Base-by-base conservation (phyloP, 2,329 filamentous ascomycete genomes). In the Penicillium nordicum region DNA sequence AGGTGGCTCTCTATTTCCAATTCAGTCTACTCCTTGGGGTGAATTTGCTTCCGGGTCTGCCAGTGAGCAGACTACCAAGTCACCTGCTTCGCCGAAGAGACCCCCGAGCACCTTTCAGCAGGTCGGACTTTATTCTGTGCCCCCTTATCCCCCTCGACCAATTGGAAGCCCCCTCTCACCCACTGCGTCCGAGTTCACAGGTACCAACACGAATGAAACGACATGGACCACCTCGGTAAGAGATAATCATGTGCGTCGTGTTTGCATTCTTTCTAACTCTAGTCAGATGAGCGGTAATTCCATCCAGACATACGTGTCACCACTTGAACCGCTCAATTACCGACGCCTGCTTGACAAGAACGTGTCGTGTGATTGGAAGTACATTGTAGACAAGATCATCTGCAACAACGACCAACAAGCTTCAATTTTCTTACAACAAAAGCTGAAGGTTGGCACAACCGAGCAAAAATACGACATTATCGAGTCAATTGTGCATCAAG, bases 351-450 rank as follows among this genome's bases (percentile, higher is more conserved):
- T 97, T 45, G 94, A 99, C 70, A 92, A 92, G 69, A 96, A 93
- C 71, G 91, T 96, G 75, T 96, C 90, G 69, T 97, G 93, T 78
- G 95, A 99, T 78, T 99, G 93, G 94, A 96, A 94, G 78, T 97
- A 96, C 73, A 97, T 99, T 66, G 94, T 99, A 53, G 93, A 99
- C 79, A 97, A 97, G 81, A 99, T 99, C 71, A 92, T 99, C 64
- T 95, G 91, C 84, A 97, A 92, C 79, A 97, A 99, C 74, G 94
- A 99, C 71, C 94, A 99, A 75, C 94, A 99, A 76, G 94, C 95
- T 10, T 99, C 94, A 2, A 97, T 99, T 68, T 99, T 99, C 76
- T 81, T 99, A 43, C 94, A 99, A 74, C 94, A 99, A 78, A 99
- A 99, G 79, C 88, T 99, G 66, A 99, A 99, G 78, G 89, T 97